A percentile compares a stretch with the other conserved stretches of the same genome.
phyloP scores from a whole-genome alignment of 345 rosid genomes.

The Hibiscus mutabilis region DNA sequence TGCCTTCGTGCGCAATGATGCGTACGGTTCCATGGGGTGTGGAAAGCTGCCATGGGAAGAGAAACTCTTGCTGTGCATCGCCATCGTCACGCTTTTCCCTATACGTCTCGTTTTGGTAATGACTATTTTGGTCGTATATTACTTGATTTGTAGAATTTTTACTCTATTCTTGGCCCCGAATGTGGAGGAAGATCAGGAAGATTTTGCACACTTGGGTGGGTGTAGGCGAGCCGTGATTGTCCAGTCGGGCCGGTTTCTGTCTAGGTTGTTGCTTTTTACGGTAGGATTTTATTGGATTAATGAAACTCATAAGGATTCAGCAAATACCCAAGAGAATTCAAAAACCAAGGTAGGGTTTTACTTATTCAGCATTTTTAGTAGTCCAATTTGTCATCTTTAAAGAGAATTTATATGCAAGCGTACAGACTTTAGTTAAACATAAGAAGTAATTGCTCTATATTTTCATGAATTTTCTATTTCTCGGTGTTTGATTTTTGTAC shows the following conservation, averaged over 20 bases:
- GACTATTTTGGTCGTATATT: neutral
- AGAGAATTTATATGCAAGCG: neutral
- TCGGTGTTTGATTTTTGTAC: neutral
- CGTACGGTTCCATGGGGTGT: neutral
- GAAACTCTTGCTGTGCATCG: neutral
- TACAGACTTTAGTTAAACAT: neutral
- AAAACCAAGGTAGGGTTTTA: slow-evolving; percentile 26
- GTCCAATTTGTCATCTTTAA: neutral
- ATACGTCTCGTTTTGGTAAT: neutral
- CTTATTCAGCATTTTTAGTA: neutral
- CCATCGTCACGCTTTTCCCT: neutral
- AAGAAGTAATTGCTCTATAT: neutral
- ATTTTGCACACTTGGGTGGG: neutral
- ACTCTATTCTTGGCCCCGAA: neutral
- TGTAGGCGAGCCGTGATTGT: neutral
- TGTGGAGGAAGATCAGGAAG: neutral
- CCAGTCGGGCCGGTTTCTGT: neutral
- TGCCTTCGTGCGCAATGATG: neutral
- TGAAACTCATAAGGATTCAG: slow-evolving; percentile 34
- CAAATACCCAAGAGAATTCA: slow-evolving; percentile 6
- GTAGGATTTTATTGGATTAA: slow-evolving; percentile 87
- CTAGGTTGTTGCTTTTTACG: neutral
- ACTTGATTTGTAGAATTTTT: neutral
- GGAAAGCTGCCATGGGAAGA: neutral
- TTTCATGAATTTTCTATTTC: neutral